phyloP scores from a whole-genome alignment of 139 green algal genomes.

The Limnomonas spitsbergensis region DNA sequence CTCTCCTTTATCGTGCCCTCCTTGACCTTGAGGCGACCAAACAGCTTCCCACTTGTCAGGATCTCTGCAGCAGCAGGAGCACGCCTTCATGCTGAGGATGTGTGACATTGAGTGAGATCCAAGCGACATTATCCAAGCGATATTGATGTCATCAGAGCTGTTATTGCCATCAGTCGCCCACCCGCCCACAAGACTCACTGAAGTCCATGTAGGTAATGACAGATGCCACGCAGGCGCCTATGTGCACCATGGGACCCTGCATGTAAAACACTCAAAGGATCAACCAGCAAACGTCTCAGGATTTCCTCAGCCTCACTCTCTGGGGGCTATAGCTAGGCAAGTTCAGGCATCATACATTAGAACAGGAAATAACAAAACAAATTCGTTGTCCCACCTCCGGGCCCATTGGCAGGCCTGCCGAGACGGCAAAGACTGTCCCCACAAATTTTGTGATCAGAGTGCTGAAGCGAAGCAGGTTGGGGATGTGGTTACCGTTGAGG shows the following conservation, averaged over 20 bases:
- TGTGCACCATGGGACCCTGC: conserved; percentile 82
- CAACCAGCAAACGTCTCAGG: not conserved
- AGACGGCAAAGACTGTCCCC: conserved; percentile 52
- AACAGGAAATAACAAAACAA: not conserved
- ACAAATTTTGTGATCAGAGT: conserved; percentile 70
- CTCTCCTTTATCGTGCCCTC: conserved; percentile 17
- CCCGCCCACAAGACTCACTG: too few relatives aligned
- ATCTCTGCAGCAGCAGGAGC: conserved; percentile 17
- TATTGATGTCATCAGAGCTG: too few relatives aligned
- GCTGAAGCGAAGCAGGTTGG: conserved; percentile 59
- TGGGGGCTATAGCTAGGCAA: too few relatives aligned
- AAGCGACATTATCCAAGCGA: too few relatives aligned
- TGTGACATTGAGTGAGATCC: not conserved
- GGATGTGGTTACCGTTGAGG: conserved; percentile 72
- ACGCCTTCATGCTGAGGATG: not conserved
- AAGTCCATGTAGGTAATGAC: conserved; percentile 63
- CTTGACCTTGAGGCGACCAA: conserved; percentile 22
- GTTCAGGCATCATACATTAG: too few relatives aligned
- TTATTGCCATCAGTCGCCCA: too few relatives aligned
- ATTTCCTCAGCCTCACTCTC: too few relatives aligned
- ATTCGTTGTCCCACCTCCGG: conserved; percentile 53
- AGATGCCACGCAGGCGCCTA: conserved; percentile 78
- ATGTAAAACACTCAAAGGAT: not conserved
- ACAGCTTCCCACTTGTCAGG: conserved; percentile 22
- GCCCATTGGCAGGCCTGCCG: conserved; percentile 57